Base-by-base conservation (phyloP, 75 land plant species). In the Cryptomeria japonica region DNA sequence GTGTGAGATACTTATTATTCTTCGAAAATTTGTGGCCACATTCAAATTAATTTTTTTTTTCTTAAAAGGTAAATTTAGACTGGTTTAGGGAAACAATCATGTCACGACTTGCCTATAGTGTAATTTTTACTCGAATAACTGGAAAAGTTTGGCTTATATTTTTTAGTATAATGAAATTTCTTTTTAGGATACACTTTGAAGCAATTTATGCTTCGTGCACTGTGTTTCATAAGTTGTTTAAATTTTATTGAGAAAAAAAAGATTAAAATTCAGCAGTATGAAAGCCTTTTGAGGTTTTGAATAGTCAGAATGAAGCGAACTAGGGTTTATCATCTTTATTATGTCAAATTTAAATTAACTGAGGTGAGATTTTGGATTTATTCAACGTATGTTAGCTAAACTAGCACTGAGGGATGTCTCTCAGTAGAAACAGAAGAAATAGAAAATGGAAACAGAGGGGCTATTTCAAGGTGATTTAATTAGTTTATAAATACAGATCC, bases 1-100 rank as follows among this genome's bases (percentile, higher is more conserved):
- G 99, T 97, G 77, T 15, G 84, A 83, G 72, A 51, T 58, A 37
- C 5, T 39, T n/a, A 9, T n/a, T 75, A 42, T 47, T 34, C 31
- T 38, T 85, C 64, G 41, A 56, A 42, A 44, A 16, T 70, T 58
- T 84, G 15, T 19, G 14, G 13, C 37, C 15, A 25, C 10, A n/a
- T 22, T 41, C 19, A 6, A 9, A 88, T 77, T 37, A 10, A 41
- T 2, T n/a, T 38, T 83, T 38, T 83, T 61, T 10, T 5, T 32
- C 14, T 25, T n/a, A 32, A 16, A 22, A 3, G 25, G 68, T 1
- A 41, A 41, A 82, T 58, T 61, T 31, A 51, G 53, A 28, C 41
- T 49, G 5, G 70, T 25, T 56, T 70, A 53, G 47, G 22, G 44
- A 85, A 18, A 58, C 15, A 39, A 86, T 75, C 19, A 61, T 28